Percentiles rank a stretch among this genome's conserved stretches.
Conservation (phyloP, 805 yeast genomes). For the Debaryomyces maramus region DNA sequence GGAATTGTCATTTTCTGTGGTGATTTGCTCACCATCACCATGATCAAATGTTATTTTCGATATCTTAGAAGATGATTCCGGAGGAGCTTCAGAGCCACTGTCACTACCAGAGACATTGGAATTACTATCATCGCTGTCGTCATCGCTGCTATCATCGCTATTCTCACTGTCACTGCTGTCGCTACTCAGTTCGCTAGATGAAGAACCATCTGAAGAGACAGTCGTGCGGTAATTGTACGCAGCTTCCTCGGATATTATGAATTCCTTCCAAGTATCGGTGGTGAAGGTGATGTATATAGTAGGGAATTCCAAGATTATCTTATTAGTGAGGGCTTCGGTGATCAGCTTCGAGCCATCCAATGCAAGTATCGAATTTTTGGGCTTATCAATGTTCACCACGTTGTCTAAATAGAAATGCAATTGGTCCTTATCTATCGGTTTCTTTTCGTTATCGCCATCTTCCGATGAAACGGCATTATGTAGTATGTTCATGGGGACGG, state of each 20-base stretch:
- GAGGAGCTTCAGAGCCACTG: conserved; percentile 26
- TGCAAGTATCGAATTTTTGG: conserved; percentile 31
- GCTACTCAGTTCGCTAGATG: conserved; percentile 5
- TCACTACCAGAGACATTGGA: conserved; percentile 8
- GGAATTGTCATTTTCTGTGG: too few species aligned
- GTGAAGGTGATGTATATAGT: conserved; percentile 51
- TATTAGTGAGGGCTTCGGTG: conserved; percentile 51
- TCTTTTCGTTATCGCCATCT: not conserved
- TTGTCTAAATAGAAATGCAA: conserved; percentile 34
- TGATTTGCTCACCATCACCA: too few species aligned
- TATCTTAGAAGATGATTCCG: conserved; percentile 31
- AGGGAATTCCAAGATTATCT: conserved; percentile 75
- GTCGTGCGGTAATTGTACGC: conserved; percentile 10
- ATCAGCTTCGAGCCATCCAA: conserved; percentile 38
- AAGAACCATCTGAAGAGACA: conserved; percentile 9
- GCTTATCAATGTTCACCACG: conserved; percentile 20
- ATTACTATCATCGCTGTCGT: conserved; percentile 6
- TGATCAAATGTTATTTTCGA: not conserved
- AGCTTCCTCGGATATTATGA: conserved; percentile 21
- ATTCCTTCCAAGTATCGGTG: conserved; percentile 21
- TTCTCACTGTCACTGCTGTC: conserved; percentile 1
- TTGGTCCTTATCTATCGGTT: conserved; percentile 22
- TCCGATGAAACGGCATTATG: conserved; percentile 11
- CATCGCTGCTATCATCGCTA: conserved; percentile 15
- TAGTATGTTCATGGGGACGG: conserved; percentile 42